phyloP scores from a whole-genome alignment of 306 rosid genomes.

The Canavalia gladiata region DNA sequence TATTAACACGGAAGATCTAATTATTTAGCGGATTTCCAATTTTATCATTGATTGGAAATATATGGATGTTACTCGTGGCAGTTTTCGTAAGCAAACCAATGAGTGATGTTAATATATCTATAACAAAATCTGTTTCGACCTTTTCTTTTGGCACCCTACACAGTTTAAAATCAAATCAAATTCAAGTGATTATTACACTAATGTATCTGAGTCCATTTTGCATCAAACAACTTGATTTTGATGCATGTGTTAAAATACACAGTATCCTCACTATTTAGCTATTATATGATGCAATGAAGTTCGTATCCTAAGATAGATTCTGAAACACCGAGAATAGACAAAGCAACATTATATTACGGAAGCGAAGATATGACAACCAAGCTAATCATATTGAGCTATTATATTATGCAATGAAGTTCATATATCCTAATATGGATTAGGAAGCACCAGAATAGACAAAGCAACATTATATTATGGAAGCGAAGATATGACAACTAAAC shows the following conservation, averaged over 20 bases:
- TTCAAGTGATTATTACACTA: background rate
- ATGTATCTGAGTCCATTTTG: slow-evolving; percentile 20
- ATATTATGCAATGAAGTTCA: background rate
- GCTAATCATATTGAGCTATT: slow-evolving; percentile 10
- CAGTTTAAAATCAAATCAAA: slow-evolving; percentile 16
- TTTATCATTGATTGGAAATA: background rate
- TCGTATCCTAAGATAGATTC: slow-evolving; percentile 14
- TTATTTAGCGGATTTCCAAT: background rate
- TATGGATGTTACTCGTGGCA: slow-evolving; percentile 1
- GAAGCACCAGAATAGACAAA: slow-evolving; percentile 10
- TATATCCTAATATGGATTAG: slow-evolving; percentile 20
- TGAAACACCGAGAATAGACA: slow-evolving; percentile 6
- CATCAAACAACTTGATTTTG: slow-evolving; percentile 31
- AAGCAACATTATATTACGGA: slow-evolving; percentile 6
- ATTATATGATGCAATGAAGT: background rate
- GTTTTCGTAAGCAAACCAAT: background rate
- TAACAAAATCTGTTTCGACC: background rate
- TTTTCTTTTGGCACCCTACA: background rate
- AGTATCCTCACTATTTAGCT: slow-evolving; percentile 7
- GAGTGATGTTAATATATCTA: background rate
- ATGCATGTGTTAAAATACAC: background rate
- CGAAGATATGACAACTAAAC: slow-evolving; percentile 44
- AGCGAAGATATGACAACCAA: slow-evolving; percentile 44
- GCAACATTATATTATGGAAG: slow-evolving; percentile 1
- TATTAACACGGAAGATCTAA: background rate